Conservation (phyloP, 2,329 filamentous ascomycete species). For the Anisogramma anomala region DNA sequence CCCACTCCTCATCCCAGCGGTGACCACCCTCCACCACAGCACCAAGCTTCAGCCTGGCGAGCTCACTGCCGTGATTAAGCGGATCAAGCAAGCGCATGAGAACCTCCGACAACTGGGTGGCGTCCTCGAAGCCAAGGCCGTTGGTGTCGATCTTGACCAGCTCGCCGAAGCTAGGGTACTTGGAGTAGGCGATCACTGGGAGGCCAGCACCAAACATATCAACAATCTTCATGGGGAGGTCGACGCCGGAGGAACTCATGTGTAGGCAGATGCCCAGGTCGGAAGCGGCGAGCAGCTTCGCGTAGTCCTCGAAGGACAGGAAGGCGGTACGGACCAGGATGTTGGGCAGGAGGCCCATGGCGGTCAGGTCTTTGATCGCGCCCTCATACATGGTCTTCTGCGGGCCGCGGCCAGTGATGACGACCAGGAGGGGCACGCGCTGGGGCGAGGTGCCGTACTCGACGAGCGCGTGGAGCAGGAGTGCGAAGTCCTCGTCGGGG, state of each 20-base stretch:
- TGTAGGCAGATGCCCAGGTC: conserved; percentile 88
- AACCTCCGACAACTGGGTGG: conserved; percentile 51
- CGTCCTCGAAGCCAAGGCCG: conserved; percentile 70
- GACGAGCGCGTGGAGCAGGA: conserved; percentile 74
- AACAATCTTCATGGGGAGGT: conserved; percentile 97
- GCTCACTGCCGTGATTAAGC: conserved; percentile 33
- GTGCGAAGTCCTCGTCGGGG: conserved; percentile 83
- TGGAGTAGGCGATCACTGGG: conserved; percentile 76
- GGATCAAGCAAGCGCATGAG: conserved; percentile 53
- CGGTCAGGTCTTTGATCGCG: conserved; percentile 50
- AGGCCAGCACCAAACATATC: conserved; percentile 97
- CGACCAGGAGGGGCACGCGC: conserved; percentile 58
- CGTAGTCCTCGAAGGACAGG: conserved; percentile 76
- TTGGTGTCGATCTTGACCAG: conserved; percentile 81
- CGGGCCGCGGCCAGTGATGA: conserved; percentile 92
- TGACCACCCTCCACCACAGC: conserved; percentile 62
- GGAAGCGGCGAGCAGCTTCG: conserved; percentile 67
- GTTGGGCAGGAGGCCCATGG: conserved; percentile 51
- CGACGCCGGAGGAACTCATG: conserved; percentile 86
- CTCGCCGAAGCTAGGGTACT: conserved; percentile 81
- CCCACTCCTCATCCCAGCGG: conserved; percentile 91
- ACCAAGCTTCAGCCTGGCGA: conserved; percentile 53
- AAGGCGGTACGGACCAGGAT: conserved; percentile 72
- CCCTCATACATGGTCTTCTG: conserved; percentile 65
- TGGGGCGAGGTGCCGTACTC: conserved; percentile 40